Evolutionary conservation across 805 yeast genomes (phyloP), one percentile per base, ranked within the genome.

Genomic region (Sugiyamaella mastotermitis): DNA sequence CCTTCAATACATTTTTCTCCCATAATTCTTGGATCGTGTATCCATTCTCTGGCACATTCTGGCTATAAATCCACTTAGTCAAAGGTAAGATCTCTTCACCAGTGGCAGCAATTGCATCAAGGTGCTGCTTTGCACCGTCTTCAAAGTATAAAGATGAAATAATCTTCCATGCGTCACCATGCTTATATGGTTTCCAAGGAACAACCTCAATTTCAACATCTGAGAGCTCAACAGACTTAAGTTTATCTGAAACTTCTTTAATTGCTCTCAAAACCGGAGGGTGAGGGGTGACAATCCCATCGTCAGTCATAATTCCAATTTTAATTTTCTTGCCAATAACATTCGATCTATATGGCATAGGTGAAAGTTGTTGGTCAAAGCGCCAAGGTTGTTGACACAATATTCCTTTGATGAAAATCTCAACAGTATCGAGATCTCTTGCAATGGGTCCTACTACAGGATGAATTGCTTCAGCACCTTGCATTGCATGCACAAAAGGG

Each of bases 361-460:
- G 77, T 36, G 62, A 51, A 18, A 64, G 47, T 21, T 63, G 57
- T 34, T 74, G 67, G 53, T 78, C 83, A 31, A 55, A 56, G 21
- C 62, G 52, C 83, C 82, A 78, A 5, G 81, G 82, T 53, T 72
- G 60, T 44, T 67, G 60, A 27, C 61, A 68, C 28, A 76, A 55
- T 4, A 66, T 47, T 3, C 68, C 57, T 48, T 70, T 67, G 60
- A 74, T 57, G 40, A 73, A 68, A 42, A 69, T 65, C 35, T 66
- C 65, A 20, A 78, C 55, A 47, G 76, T 80, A n/a, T 57, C 65
- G 6, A 73, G 62, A 3, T 69, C 57, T 27, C 71, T 56, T 14
- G 74, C 66, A 58, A 74, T 55, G 11, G 60, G 60, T 3, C 76
- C 72, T 41, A 62, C 52, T 11, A 68, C 73, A 22, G 62, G 54